Evolutionary conservation across 768 basidiomycete species (phyloP).

Genomic region (Phallus indusiatus): DNA sequence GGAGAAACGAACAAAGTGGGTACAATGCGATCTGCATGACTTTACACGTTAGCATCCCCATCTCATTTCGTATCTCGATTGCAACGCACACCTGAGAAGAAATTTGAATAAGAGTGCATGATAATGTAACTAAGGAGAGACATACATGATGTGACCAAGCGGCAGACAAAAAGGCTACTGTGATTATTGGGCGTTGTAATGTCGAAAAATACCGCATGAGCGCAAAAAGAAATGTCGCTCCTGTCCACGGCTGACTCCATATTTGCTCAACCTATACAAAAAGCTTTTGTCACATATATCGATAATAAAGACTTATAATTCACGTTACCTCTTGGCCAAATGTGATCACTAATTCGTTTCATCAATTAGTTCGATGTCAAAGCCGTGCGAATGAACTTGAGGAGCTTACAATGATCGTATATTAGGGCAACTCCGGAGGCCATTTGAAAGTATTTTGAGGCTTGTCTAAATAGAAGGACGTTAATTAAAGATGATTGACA

Average conservation of each 20-base stretch:
- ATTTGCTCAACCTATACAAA: not conserved
- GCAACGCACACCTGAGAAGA: not conserved
- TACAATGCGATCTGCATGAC: not conserved
- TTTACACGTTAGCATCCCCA: not conserved
- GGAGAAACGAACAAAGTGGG: constrained; percentile 5
- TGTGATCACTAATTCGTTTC: not conserved
- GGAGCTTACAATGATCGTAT: constrained; percentile 4
- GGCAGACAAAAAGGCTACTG: not conserved
- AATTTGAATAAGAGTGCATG: not conserved
- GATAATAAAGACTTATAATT: not conserved
- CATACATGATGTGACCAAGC: constrained; percentile 7
- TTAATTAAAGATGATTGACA: no score
- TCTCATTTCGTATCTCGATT: not conserved
- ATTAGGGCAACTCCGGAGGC: not conserved
- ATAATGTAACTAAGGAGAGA: not conserved
- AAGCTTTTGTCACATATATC: not conserved
- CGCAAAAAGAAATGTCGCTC: constrained; percentile 3
- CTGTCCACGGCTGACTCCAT: constrained; percentile 2
- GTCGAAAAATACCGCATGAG: constrained; percentile 2
- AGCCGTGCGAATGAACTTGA: no score
- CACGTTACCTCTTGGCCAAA: not conserved
- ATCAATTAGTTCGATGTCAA: not conserved
- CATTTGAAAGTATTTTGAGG: constrained; percentile 1
- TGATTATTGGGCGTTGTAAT: not conserved
- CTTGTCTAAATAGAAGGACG: not conserved